Percentiles rank a stretch among this genome's conserved stretches.
These are phyloP conservation scores for Gossypium ekmanianum DNA, from an alignment of 345 rosid species.

Conservation along the genomic window DNA sequence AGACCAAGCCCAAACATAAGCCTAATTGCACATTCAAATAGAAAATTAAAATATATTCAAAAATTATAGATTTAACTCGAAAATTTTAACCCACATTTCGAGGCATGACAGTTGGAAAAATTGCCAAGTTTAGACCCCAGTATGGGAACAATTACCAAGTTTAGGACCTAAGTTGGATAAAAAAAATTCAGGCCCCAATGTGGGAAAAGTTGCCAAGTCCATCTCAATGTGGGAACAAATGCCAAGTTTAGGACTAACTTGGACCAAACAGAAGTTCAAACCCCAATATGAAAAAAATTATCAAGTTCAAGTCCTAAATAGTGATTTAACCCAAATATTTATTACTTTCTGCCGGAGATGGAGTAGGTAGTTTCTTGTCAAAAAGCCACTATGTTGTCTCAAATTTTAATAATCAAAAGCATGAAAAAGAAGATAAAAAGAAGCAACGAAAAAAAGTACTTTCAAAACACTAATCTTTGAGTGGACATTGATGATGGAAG, in stretches of 20 bases:
- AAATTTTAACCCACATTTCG: too few species aligned
- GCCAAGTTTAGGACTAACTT: too few species aligned
- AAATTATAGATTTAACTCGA: too few species aligned
- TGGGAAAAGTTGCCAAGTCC: accelerated
- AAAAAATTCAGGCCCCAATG: accelerated
- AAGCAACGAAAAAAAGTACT: neutral
- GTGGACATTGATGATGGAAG: slow-evolving; percentile 15
- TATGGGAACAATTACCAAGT: accelerated
- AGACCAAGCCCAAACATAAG: too few species aligned
- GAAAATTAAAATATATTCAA: too few species aligned
- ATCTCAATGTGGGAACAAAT: too few species aligned
- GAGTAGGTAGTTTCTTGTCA: slow-evolving; percentile 5
- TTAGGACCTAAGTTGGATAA: too few species aligned
- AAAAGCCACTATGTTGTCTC: neutral
- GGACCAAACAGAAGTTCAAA: accelerated
- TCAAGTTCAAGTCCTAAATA: too few species aligned
- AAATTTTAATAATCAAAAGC: slow-evolving; percentile 15
- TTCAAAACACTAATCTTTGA: neutral
- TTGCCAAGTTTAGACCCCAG: accelerated
- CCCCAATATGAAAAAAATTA: accelerated
- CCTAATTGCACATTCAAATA: too few species aligned
- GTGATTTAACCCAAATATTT: too few species aligned
- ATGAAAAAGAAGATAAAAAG: neutral
- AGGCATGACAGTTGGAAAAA: accelerated
- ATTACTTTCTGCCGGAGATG: neutral